These are phyloP conservation scores for Mortierella claussenii DNA, from an alignment of 192 early-diverging fungal species.

Conservation along the genomic window DNA sequence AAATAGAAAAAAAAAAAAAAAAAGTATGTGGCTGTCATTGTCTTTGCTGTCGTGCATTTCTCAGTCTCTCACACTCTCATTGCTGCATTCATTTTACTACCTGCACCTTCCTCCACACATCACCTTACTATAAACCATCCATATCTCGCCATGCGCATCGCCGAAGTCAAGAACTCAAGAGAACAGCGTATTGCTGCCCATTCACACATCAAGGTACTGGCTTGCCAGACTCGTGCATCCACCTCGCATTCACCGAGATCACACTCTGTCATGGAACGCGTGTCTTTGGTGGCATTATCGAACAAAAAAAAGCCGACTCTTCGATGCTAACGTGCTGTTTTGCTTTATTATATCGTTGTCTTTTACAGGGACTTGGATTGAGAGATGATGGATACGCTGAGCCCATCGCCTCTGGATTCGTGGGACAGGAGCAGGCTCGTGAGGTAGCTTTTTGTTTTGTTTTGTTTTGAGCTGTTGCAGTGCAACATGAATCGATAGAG, in stretches of 20 bases:
- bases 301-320: too few relatives aligned
- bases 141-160: slow-evolving; percentile 92
- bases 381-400: slow-evolving; percentile 89
- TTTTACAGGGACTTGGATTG: slow-evolving; percentile 77
- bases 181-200: slow-evolving; percentile 97
- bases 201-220: slow-evolving; percentile 90
- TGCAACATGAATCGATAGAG: too few relatives aligned
- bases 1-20: too few relatives aligned
- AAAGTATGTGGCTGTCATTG: too few relatives aligned
- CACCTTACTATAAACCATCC: not conserved
- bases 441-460: slow-evolving; percentile 68
- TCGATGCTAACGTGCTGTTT: slow-evolving; percentile 4
- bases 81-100: not conserved
- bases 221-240: not conserved
- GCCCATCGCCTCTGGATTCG: slow-evolving; percentile 91
- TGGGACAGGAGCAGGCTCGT: slow-evolving; percentile 95
- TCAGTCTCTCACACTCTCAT: too few relatives aligned
- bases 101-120: slow-evolving; percentile 1
- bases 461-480: too few relatives aligned
- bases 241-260: not conserved
- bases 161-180: slow-evolving; percentile 91
- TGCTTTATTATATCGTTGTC: not conserved
- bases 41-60: too few relatives aligned
- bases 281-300: not conserved
- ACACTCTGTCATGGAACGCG: not conserved